phyloP scores from a whole-genome alignment of 495 filamentous ascomycete species.

The Niebla homalea region DNA sequence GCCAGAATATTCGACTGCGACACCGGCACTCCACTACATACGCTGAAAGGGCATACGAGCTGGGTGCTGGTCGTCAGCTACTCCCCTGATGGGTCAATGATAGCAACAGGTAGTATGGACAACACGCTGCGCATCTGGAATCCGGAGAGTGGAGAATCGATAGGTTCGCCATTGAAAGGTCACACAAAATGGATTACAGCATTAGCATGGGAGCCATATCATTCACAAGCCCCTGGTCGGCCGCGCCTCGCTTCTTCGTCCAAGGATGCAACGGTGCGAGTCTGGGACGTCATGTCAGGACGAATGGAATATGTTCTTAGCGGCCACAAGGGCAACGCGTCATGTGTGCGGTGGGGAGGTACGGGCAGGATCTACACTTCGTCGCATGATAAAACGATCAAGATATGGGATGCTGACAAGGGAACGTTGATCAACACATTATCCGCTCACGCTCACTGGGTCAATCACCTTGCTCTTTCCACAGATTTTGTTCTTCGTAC shows the following conservation, averaged over 20 bases:
- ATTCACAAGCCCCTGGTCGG: conserved; percentile 59
- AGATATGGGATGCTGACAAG: conserved; percentile 72
- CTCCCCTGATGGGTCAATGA: conserved; percentile 65
- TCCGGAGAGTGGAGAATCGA: conserved; percentile 60
- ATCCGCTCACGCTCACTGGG: conserved; percentile 78
- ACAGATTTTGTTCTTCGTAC: conserved; percentile 87
- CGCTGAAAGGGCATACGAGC: conserved; percentile 81
- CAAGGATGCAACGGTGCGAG: conserved; percentile 77
- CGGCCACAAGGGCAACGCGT: conserved; percentile 78
- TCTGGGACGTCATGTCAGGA: conserved; percentile 74
- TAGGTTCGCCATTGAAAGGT: conserved; percentile 70
- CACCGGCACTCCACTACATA: conserved; percentile 79
- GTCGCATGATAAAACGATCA: conserved; percentile 88
- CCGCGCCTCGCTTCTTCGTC: conserved; percentile 75
- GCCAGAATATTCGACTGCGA: conserved; percentile 94
- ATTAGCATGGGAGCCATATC: conserved; percentile 90
- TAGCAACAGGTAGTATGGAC: conserved; percentile 92
- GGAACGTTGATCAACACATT: conserved; percentile 71
- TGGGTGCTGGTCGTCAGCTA: conserved; percentile 86
- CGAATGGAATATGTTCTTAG: conserved; percentile 68
- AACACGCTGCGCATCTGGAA: conserved; percentile 87
- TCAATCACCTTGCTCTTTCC: conserved; percentile 91
- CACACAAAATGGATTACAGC: conserved; percentile 85
- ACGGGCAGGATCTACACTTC: conserved; percentile 72
- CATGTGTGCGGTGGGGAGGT: conserved; percentile 91